These are phyloP conservation scores for Botrytis squamosa DNA, from an alignment of 2,329 filamentous ascomycete species.

Conservation along the genomic window DNA sequence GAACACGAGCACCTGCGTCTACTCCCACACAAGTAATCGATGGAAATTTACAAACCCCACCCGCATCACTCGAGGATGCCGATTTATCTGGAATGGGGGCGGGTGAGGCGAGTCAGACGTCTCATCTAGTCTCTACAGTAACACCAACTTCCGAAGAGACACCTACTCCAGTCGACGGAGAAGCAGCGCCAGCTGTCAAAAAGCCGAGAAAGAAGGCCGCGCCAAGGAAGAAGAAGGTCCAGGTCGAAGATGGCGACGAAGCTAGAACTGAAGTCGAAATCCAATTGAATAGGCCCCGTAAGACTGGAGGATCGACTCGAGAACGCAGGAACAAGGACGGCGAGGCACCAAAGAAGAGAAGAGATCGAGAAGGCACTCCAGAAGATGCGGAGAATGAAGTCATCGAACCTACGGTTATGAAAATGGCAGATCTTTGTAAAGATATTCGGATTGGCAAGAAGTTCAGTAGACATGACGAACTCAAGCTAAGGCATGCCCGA, in stretches of 20 bases:
- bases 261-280: conserved; percentile 32
- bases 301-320: conserved; percentile 24
- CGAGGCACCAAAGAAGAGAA: conserved; percentile 35
- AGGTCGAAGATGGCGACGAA: conserved; percentile 28
- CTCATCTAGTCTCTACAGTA: conserved; percentile 31
- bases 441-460: conserved; percentile 71
- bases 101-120: conserved; percentile 19
- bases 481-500: conserved; percentile 63
- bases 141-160: conserved; percentile 35
- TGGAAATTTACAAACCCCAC: background rate
- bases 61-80: background rate
- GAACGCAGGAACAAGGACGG: conserved; percentile 39
- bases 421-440: conserved; percentile 70
- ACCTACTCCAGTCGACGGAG: conserved; percentile 20
- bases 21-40: background rate
- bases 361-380: conserved; percentile 48
- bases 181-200: background rate
- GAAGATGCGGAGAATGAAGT: conserved; percentile 60
- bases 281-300: conserved; percentile 29
- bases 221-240: conserved; percentile 31
- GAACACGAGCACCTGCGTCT: background rate
- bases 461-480: conserved; percentile 71
- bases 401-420: conserved; percentile 65
- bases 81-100: conserved; percentile 15
- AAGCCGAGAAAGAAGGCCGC: conserved; percentile 18